Base-by-base conservation (phyloP, 306 rosid species). In the Morella rubra region DNA sequence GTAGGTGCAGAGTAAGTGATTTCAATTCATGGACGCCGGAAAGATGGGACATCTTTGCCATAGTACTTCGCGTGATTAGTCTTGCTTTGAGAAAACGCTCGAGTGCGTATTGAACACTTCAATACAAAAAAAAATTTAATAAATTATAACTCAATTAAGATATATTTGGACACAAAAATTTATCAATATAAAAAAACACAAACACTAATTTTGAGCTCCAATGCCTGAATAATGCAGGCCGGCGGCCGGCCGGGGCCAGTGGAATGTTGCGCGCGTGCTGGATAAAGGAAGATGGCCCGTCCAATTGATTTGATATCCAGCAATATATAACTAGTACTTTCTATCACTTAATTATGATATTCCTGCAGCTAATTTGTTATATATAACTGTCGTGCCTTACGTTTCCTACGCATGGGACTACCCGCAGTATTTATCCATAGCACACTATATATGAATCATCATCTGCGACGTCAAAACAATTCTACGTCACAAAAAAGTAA, bases 11-110 rank as follows among this genome's bases (percentile, higher is more conserved):
- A 41, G 51, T 9, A 5, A 81, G 92, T 86, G 91, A 82, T 84
- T 87, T 85, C 86, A 79, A 76, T 85, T 84, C 86, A 79, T 74
- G 85, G 72, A 84, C n/a, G n/a, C n/a, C 44, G 67, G 61, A 62
- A 81, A 70, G 83, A 78, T 73, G 76, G 66, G 85, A 82, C 85
- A 81, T 72, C 44, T 77, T 77, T 79, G 73, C 87, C 85, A 66
- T 77, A n/a, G n/a, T n/a, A 68, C 79, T 9, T 86, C 76, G 79
- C 89, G 81, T 89, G 84, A 81, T 82, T 59, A 56, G 19, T 64
- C 71, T 61, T 73, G 83, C 81, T 85, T 74, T 75, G 45, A 65
- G 66, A 79, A 73, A 83, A 49, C 87, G 84, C 77, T 87, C 80
- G 74, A 88, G 86, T 88, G 78, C 78, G n/a, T n/a, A n/a, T n/a